Base-by-base conservation (phyloP, 2,329 filamentous ascomycete genomes). In the Tolypocladium inflatum region DNA sequence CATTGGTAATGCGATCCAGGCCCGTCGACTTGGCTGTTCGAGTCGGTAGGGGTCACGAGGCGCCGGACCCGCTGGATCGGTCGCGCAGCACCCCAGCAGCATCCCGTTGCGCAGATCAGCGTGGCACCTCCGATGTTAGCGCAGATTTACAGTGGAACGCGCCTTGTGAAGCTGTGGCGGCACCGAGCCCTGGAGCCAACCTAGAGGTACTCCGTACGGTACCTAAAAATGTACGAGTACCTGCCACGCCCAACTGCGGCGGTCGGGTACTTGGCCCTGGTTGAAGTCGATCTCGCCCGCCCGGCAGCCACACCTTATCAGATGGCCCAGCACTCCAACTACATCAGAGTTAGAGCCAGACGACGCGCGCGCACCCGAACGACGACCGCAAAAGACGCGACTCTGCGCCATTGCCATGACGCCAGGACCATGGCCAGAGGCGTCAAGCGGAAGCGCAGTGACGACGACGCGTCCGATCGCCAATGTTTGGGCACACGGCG, bases 361-460 rank as follows among this genome's bases (percentile, higher is more conserved):
- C 54, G 38, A 57, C 15, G 55, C 57, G 26, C 9, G 26, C 45
- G 45, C 45, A 15, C 17, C 26, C 45, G 45, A 52, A 42, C 48
- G 43, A 26, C 33, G 13, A 37, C 41, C 21, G n/a, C 30, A 39
- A 35, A 33, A 23, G 37, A 23, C 53, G 43, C 57, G 38, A 57
- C 39, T 30, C 23, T 26, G 11, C 30, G 15, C 23, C 54, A 37
- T 45, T 41, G 38, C n/a, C 38, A 26, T 33, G 33, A 2, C n/a
- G 2, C 23, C 41, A 35, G n/a, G n/a, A 19, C 13, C 57, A 73
- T 73, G 71, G 42, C 60, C 6, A 55, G 45, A 26, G 58, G 62
- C 23, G 43, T 30, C 5, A 74, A 73, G 60, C 63, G 71, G 30
- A 72, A 69, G 58, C 57, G 58, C 53, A 56, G 23, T 38, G 35